Conservation (phyloP, 2,329 filamentous ascomycete genomes). For the Pseudogymnoascus sp. region DNA sequence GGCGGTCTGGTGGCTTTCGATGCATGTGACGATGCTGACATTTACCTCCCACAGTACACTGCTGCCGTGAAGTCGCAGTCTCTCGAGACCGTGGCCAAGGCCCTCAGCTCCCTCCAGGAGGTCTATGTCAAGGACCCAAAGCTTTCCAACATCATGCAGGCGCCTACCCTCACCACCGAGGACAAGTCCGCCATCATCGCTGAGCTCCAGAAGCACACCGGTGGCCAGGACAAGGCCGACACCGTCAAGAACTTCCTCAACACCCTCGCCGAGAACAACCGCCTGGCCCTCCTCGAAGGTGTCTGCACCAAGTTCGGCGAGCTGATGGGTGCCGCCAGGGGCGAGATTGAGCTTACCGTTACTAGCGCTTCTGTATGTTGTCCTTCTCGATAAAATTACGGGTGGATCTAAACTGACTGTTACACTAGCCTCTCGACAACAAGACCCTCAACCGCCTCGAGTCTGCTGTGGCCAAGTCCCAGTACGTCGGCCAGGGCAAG, state of each 20-base stretch:
- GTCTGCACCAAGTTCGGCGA: conserved; percentile 80
- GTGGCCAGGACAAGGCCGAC: conserved; percentile 58
- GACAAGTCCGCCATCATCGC: conserved; percentile 83
- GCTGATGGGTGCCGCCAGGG: conserved; percentile 80
- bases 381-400: not conserved
- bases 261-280: conserved; percentile 93
- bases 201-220: conserved; percentile 80
- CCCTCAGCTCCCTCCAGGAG: conserved; percentile 60
- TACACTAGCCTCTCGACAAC: conserved; percentile 66
- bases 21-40: conserved; percentile 2
- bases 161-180: conserved; percentile 65
- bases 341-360: conserved; percentile 88
- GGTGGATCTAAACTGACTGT: not conserved
- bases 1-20: not conserved
- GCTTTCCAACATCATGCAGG: conserved; percentile 64
- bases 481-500: conserved; percentile 83
- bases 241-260: conserved; percentile 90
- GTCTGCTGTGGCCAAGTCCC: conserved; percentile 77
- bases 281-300: conserved; percentile 70
- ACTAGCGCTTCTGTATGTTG: conserved; percentile 75
- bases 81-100: conserved; percentile 78
- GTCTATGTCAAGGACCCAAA: conserved; percentile 77
- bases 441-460: conserved; percentile 82
- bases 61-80: conserved; percentile 80
- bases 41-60: conserved; percentile 62